Evolutionary conservation across 805 yeast genomes (phyloP).

Genomic region (Metschnikowia lunata): DNA sequence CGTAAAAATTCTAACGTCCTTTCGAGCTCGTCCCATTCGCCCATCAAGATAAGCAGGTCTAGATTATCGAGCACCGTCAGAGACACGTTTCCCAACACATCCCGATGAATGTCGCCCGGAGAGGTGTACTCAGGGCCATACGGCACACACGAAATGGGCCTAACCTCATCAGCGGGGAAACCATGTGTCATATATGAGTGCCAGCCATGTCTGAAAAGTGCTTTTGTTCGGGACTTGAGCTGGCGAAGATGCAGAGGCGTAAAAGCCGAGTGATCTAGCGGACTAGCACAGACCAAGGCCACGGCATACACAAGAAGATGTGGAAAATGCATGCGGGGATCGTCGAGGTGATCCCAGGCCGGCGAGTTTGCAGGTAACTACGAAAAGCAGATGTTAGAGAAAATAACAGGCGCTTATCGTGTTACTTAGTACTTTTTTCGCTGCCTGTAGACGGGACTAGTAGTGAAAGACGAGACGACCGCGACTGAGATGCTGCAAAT

Average conservation of each 20-base stretch:
- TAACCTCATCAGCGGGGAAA: conserved; percentile 77
- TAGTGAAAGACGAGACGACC: too few species aligned
- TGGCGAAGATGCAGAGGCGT: conserved; percentile 33
- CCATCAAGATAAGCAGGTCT: conserved; percentile 73
- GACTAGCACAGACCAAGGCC: background rate
- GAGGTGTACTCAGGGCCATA: conserved; percentile 59
- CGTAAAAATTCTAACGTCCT: conserved; percentile 26
- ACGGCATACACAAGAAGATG: background rate
- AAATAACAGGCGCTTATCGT: too few species aligned
- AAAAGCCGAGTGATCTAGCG: conserved; percentile 24
- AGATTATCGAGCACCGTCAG: conserved; percentile 74
- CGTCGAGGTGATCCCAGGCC: background rate
- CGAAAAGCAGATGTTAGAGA: background rate
- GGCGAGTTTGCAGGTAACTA: background rate
- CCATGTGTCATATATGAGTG: conserved; percentile 61
- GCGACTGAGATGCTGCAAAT: too few species aligned
- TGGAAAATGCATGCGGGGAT: background rate
- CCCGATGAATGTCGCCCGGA: conserved; percentile 59
- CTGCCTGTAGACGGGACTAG: too few species aligned
- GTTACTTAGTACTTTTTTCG: too few species aligned
- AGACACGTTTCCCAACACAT: conserved; percentile 80
- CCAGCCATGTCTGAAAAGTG: conserved; percentile 74
- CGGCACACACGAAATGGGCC: conserved; percentile 68
- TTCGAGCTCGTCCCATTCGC: conserved; percentile 54
- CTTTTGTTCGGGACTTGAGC: conserved; percentile 44